Evolutionary conservation across 2,329 filamentous ascomycete species (phyloP), one percentile per base, ranked within the genome.

Genomic region (Orbilia brochopaga): DNA sequence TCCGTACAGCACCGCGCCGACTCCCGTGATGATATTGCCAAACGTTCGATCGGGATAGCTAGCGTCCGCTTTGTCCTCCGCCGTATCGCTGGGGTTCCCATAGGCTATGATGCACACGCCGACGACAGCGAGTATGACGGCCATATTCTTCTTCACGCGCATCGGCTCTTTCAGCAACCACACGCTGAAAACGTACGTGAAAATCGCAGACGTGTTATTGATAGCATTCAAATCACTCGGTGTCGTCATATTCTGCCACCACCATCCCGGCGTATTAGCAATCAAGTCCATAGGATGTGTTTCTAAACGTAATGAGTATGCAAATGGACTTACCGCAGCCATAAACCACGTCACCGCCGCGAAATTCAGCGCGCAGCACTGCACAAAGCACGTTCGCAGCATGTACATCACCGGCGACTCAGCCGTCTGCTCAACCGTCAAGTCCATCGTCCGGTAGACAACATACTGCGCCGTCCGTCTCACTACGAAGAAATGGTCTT

Each of bases 151-250:
- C 11, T 51, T 52, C 67, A 72, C 52, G 4, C 60, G 60, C 67
- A 72, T 61, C n/a, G 67, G 50, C 52, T 72, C 67, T 27, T 65
- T 65, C 3, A 72, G 67, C 30, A 72, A 55, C 67, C 60, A 72
- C 5, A 72, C 67, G 27, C 67, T 72, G 30, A 72, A 72, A 2
- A 72, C 67, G 11, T 72, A 72, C 13, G 67, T 61, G 13, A 72
- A 72, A 17, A 72, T 61, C n/a, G 67, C 67, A 13, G 67, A 72
- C 5, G 67, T 72, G 52, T 72, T 72, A 23, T 72, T 72, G 19
- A 72, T 72, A 1, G 67, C 67, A 5, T 61, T 72, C 3, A 72
- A 32, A n/a, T 72, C 67, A 21, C 67, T 72, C 0, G 67, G 67
- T 1, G 67, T 65, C 1, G 67, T 72, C 67, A 72, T 72, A 48